These are phyloP conservation scores for Fusarium equiseti DNA, from an alignment of 2,329 filamentous ascomycete genomes.

Conservation along the genomic window DNA sequence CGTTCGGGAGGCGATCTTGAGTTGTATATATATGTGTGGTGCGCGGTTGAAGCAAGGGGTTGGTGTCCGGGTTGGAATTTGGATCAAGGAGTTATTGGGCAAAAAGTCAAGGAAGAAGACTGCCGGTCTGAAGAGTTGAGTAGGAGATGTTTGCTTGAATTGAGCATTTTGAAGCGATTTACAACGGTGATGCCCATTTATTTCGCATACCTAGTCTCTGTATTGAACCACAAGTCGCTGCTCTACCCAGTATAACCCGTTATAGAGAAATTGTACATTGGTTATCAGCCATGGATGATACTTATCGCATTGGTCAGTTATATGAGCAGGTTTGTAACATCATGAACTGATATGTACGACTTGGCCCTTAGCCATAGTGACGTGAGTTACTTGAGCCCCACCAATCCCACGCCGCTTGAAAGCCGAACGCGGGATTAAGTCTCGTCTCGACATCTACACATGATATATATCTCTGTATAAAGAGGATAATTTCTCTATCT, in stretches of 20 bases:
- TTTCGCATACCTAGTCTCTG: not conserved
- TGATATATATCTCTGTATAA: not conserved
- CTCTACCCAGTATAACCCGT: not conserved
- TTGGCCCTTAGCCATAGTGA: slow-evolving; percentile 16
- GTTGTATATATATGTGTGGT: slow-evolving; percentile 30
- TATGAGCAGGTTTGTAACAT: slow-evolving; percentile 9
- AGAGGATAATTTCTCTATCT: not conserved
- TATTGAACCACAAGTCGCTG: not conserved
- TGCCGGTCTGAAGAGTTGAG: slow-evolving; percentile 8
- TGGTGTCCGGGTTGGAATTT: slow-evolving; percentile 17
- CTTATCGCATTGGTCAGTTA: not conserved
- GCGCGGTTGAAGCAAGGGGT: slow-evolving; percentile 12
- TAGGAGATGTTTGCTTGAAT: slow-evolving; percentile 4
- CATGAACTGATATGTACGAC: slow-evolving; percentile 29
- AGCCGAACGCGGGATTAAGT: slow-evolving; percentile 35
- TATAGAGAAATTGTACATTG: not conserved
- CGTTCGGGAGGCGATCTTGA: slow-evolving; percentile 17
- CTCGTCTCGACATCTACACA: not conserved
- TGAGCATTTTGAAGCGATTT: slow-evolving; percentile 14
- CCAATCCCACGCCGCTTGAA: slow-evolving; percentile 12
- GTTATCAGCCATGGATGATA: not conserved
- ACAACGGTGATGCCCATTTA: not conserved
- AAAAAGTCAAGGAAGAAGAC: slow-evolving; percentile 16
- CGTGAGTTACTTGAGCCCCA: slow-evolving; percentile 33
- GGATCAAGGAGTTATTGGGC: slow-evolving; percentile 35